phyloP scores from a whole-genome alignment of 164 flowering plant species.

The Sedum album region DNA sequence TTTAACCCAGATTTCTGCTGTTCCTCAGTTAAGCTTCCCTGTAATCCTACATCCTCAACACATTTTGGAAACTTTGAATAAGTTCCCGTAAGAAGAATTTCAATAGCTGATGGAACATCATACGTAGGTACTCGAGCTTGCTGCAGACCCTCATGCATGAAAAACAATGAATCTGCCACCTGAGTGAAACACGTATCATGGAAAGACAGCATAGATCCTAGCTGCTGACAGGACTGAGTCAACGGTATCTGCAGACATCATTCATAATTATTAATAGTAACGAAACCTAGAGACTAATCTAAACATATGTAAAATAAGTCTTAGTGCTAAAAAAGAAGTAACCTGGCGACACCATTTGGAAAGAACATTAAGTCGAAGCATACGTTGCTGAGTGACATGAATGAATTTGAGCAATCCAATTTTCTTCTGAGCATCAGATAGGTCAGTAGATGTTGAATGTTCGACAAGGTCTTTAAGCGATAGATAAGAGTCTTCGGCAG shows the following conservation, averaged over 20 bases:
- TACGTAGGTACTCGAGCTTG: constrained; percentile 97
- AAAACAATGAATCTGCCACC: constrained; percentile 91
- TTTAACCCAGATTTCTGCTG: constrained; percentile 69
- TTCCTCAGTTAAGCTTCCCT: constrained; percentile 46
- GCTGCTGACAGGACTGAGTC: constrained; percentile 90
- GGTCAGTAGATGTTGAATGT: constrained; percentile 55
- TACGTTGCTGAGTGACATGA: constrained; percentile 85
- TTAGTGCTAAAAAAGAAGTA: neutral
- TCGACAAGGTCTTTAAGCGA: constrained; percentile 79
- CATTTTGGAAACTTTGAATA: constrained; percentile 93
- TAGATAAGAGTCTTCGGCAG: constrained; percentile 81
- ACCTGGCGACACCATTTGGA: constrained; percentile 99
- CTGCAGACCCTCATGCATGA: constrained; percentile 95
- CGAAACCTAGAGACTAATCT: neutral
- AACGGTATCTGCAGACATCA: constrained; percentile 67
- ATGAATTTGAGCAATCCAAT: constrained; percentile 69
- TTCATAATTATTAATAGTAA: neutral
- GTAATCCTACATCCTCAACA: constrained; percentile 73
- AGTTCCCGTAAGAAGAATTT: constrained; percentile 72
- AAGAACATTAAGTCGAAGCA: constrained; percentile 92
- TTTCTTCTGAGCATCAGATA: constrained; percentile 83
- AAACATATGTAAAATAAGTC: neutral
- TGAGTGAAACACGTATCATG: constrained; percentile 97
- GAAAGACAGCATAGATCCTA: constrained; percentile 78
- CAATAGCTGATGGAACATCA: constrained; percentile 96